Conservation (phyloP, 495 filamentous ascomycete species). For the Xanthoparmelia taractica region DNA sequence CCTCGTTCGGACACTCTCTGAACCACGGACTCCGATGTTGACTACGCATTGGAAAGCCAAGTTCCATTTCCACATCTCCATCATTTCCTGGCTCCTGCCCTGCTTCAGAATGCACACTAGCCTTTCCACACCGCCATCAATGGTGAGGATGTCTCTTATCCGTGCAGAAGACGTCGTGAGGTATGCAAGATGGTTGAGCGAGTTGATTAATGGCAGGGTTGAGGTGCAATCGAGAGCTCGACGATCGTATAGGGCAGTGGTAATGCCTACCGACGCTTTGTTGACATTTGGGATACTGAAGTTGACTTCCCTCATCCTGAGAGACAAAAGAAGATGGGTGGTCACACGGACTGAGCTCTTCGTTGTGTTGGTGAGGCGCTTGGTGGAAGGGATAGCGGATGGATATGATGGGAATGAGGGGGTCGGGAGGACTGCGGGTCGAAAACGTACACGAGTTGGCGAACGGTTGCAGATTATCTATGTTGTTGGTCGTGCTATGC, state of each 20-base stretch:
- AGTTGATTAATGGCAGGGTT: constrained; percentile 94
- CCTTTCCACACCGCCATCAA: constrained; percentile 95
- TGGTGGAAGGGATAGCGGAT: background rate
- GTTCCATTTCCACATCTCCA: constrained; percentile 99
- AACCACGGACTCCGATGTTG: constrained; percentile 94
- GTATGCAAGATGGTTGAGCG: constrained; percentile 94
- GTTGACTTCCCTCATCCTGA: constrained; percentile 95
- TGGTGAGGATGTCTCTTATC: constrained; percentile 92
- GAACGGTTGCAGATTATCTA: background rate
- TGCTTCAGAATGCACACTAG: constrained; percentile 96
- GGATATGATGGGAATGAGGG: constrained; percentile 10
- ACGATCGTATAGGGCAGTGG: constrained; percentile 94
- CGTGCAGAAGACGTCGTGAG: constrained; percentile 97
- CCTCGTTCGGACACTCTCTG: constrained; percentile 83
- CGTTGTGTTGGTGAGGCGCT: background rate
- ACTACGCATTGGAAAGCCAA: constrained; percentile 97
- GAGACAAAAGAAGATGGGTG: background rate
- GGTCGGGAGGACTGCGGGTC: background rate
- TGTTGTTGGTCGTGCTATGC: background rate
- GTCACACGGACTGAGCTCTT: background rate
- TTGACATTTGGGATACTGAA: constrained; percentile 99
- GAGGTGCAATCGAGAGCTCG: constrained; percentile 97
- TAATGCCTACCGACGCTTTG: constrained; percentile 98
- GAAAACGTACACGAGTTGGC: background rate
- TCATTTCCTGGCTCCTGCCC: constrained; percentile 90